Evolutionary conservation across 2,329 filamentous ascomycete species (phyloP).

Genomic region (Venturia aucupariae): DNA sequence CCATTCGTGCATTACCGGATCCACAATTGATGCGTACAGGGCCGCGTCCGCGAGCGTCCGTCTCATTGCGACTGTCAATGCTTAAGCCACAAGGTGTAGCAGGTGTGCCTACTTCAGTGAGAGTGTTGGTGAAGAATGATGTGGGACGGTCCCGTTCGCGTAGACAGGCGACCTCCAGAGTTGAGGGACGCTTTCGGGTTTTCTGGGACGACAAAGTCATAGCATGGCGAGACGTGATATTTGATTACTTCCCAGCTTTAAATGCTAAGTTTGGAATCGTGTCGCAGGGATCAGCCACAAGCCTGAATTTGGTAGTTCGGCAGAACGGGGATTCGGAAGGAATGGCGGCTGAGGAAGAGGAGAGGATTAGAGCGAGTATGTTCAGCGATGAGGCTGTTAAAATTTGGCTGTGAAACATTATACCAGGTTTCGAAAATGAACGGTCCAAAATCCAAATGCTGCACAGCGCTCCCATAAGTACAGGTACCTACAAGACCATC

Average conservation of each 20-base stretch:
- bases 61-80: background rate
- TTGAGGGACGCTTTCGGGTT: background rate
- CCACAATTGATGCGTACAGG: background rate
- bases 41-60: background rate
- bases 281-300: background rate
- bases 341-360: background rate
- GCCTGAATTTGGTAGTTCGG: background rate
- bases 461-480: too few relatives aligned
- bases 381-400: background rate
- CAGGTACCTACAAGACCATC: too few relatives aligned
- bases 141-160: background rate
- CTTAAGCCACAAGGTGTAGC: background rate
- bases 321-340: background rate
- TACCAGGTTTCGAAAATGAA: too few relatives aligned
- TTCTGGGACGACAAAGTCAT: background rate
- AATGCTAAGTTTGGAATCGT: background rate
- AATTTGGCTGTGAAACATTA: background rate
- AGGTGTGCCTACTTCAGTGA: background rate
- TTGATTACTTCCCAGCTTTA: background rate
- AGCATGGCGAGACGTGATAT: background rate
- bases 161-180: background rate
- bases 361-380: background rate
- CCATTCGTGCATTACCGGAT: background rate
- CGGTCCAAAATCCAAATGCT: too few relatives aligned
- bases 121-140: conserved; percentile 1